A percentile compares a stretch with the other conserved stretches of the same genome.
phyloP scores from a whole-genome alignment of 2,329 filamentous ascomycete genomes.

The Stemphylium beticola region DNA sequence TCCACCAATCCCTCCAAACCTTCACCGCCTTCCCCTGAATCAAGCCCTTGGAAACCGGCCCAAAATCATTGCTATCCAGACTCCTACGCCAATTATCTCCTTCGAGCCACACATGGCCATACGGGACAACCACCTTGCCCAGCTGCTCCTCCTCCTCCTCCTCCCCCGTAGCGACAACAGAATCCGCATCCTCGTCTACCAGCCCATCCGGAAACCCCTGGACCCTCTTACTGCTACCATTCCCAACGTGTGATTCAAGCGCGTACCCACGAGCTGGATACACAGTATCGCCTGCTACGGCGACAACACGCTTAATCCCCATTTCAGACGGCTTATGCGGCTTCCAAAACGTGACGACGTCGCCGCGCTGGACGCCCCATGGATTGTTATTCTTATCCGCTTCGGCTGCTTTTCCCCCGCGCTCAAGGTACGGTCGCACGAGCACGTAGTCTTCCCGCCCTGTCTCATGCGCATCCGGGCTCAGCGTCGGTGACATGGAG shows the following conservation, averaged over 20 bases:
- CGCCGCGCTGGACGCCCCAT: constrained; percentile 48
- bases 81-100: constrained; percentile 79
- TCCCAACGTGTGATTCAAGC: constrained; percentile 38
- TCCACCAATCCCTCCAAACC: constrained; percentile 64
- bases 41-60: constrained; percentile 77
- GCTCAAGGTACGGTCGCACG: constrained; percentile 35
- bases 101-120: constrained; percentile 92
- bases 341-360: constrained; percentile 54
- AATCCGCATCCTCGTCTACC: constrained; percentile 23
- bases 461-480: constrained; percentile 49
- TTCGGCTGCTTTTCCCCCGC: neutral
- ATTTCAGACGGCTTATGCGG: constrained; percentile 72
- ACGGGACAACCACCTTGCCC: constrained; percentile 68
- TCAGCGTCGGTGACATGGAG: constrained; percentile 56
- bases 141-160: constrained; percentile 16
- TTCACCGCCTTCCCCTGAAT: constrained; percentile 77
- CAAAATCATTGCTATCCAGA: constrained; percentile 88
- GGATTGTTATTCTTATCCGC: neutral
- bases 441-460: constrained; percentile 49
- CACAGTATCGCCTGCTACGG: constrained; percentile 78
- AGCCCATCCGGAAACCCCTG: constrained; percentile 40
- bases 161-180: constrained; percentile 15
- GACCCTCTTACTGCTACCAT: constrained; percentile 7
- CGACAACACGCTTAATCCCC: constrained; percentile 83
- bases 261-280: constrained; percentile 55